phyloP scores from a whole-genome alignment of 305 asterid species.

The Solanum aculeatissimum region DNA sequence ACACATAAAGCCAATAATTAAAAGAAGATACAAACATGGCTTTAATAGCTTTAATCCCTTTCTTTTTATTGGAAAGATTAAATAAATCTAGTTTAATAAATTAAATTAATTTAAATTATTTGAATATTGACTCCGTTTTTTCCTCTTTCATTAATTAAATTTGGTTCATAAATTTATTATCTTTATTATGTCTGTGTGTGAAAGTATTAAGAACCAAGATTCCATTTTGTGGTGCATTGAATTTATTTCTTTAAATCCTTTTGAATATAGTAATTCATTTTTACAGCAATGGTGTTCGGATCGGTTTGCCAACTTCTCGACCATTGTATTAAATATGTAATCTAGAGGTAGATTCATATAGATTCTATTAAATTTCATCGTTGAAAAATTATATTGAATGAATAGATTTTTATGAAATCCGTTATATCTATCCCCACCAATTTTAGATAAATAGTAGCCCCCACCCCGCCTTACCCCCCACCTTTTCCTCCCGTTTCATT shows the following conservation, averaged over 20 bases:
- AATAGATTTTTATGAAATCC: background rate
- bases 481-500: background rate
- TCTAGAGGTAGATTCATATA: background rate
- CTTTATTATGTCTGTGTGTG: background rate
- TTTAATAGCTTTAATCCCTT: slow-evolving; percentile 12
- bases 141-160: background rate
- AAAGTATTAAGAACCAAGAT: background rate
- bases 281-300: no score
- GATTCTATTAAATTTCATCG: background rate
- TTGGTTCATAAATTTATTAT: background rate
- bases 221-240: background rate
- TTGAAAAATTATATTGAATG: background rate
- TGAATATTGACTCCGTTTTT: slow-evolving; percentile 13
- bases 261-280: background rate
- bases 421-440: background rate
- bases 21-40: slow-evolving; percentile 12
- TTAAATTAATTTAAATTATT: background rate
- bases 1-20: slow-evolving; percentile 3
- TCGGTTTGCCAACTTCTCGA: background rate
- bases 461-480: no score
- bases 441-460: background rate
- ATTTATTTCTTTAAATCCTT: background rate
- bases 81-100: background rate
- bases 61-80: slow-evolving; percentile 17
- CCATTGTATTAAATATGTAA: background rate